Evolutionary conservation across 192 early-diverging fungal genomes (phyloP), one percentile per base, ranked within the genome.

Genomic region (Phycomyces blakesleeanus): DNA sequence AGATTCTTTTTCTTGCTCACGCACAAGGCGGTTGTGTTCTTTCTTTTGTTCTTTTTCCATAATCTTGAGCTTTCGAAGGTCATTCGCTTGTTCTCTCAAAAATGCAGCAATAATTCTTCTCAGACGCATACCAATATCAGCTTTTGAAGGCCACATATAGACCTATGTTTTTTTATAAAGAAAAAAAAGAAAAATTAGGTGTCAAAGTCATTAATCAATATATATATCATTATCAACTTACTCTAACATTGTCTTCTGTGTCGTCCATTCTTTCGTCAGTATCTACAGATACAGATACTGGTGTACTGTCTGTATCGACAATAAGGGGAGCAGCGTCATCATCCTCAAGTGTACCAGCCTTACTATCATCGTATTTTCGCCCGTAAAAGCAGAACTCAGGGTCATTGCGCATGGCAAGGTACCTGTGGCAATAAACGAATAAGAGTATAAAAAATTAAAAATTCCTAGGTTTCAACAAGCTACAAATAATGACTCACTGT

Each of bases 101-200:
- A 85, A 59, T 0, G 83, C 83, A 10, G 79, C 75, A 59, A 85
- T 81, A 15, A 85, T 77, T 25, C 81, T 75, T 12, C 83, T 74
- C 5, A 85, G 70, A 26, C 83, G 81, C 63, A 81, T 76, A 52
- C 83, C 83, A 63, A 85, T 78, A 49, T 85, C 83, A 21, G 83
- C 79, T 57, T 85, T 85, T 40, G 81, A 78, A 1, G 83, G 83
- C 83, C 83, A 85, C 5, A 81, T 65, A n/a, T 82, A 69, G 3
- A 66, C 73, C 40, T 81, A 56, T 5, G 59, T 66, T 49, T 68
- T 64, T 1, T 49, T 9, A 20, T 65, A n/a, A n/a, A n/a, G n/a
- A n/a, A n/a, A n/a, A n/a, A n/a, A n/a, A n/a, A n/a, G n/a, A n/a
- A n/a, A n/a, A n/a, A n/a, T n/a, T n/a, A n/a, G 21, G 38, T 34